Evolutionary conservation across 2,329 filamentous ascomycete species (phyloP), one percentile per base, ranked within the genome.

Genomic region (Pseudogymnoascus sp.): DNA sequence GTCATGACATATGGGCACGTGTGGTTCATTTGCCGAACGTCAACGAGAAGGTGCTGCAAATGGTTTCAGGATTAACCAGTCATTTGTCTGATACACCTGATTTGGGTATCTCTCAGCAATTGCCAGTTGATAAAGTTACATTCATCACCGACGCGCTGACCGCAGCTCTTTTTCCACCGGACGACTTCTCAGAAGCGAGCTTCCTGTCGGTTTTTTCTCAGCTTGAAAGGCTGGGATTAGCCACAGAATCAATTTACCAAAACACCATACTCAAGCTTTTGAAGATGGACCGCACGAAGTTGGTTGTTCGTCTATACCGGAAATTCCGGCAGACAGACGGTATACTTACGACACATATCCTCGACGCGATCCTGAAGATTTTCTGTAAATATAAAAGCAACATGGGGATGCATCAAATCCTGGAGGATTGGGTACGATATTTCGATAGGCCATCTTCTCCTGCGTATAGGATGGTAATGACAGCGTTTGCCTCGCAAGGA

Each of bases 401-500:
- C 35, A 62, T 68, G 60, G 74, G 73, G 14, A 75, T 77, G 67
- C 70, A 75, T 62, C 68, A 71, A 65, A 68, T 77, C 6, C 70
- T 76, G 16, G 72, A 75, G 40, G 75, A 77, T 63, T 75, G 72
- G 63, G 74, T 72, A 53, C 66, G 67, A 22, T 68, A 70, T 33
- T 69, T 72, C 61, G 63, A 59, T 33, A 66, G 65, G 53, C 74
- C 74, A 14, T 70, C 68, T 43, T 61, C 65, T 19, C 33, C 50
- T 24, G 69, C 73, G 7, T 75, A 75, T 60, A 69, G 64, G 41
- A 71, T 64, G 67, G 80, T 67, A 65, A 67, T 74, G 66, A 71
- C 70, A 7, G 75, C 74, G 10, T 79, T 80, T 68, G 77, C 82
- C 37, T 70, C 72, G 40, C 73, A 76, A 61, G 81, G 81, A 26